Evolutionary conservation across 1,284 basidiomycete species (phyloP), one percentile per base, ranked within the genome.

Genomic region (Ganoderma multipileum): DNA sequence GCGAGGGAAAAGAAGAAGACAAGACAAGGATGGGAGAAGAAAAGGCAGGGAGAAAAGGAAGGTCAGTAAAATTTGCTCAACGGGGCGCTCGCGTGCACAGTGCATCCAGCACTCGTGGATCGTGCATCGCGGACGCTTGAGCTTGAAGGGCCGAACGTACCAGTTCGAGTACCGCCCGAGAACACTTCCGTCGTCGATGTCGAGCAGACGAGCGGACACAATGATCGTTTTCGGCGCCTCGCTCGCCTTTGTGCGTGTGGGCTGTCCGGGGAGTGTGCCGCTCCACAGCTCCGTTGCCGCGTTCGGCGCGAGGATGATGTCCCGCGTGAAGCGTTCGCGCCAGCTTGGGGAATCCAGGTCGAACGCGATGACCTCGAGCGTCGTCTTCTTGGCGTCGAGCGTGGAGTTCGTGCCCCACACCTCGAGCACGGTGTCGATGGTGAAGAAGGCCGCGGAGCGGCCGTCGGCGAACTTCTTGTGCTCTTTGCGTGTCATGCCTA

Each of bases 331-430:
- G 23, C 76, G 82, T 61, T 89, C 83, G 36, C 79, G 85, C 87
- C 89, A 90, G 62, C 87, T 82, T n/a, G 58, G 38, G 36, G 90
- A 84, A 64, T 87, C 38, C 59, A 94, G 79, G 76, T 95, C 91
- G 77, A 92, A 95, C 6, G 86, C 85, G 33, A 86, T 85, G 58
- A 96, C 85, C 71, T 92, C 89, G 68, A 96, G 82, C 20, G 79
- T 87, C 41, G 82, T 89, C 20, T 81, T 80, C 77, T 90, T 90
- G 72, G 86, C 82, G 30, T 78, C 65, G 16, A 94, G 81, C 8
- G 89, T 90, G 74, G 89, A 90, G 81, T 95, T 96, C 65, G 93
- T 93, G 11, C 87, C 94, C 95, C 95, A 96, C 54, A 96, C 85
- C 79, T 95, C 88, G 63, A 95, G 79, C 68, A 85, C 77, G 47